Evolutionary conservation across 306 rosid genomes (phyloP).

Genomic region (Fragaria vesca): DNA sequence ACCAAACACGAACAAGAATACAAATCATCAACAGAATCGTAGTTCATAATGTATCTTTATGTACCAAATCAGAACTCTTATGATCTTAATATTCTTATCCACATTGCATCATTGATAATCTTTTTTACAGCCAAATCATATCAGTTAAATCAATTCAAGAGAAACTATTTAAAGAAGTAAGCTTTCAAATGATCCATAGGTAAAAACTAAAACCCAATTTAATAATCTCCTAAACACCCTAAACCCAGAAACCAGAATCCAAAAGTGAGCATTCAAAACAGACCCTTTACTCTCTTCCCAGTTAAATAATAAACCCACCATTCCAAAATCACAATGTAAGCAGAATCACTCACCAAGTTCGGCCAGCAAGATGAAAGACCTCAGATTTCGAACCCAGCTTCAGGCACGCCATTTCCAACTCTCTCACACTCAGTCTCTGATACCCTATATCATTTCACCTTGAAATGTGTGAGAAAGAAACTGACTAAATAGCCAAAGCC

Average conservation of each 20-base stretch:
- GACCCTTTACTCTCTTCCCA: conserved; percentile 5
- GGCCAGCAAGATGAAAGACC: conserved; percentile 59
- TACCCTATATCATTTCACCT: conserved; percentile 17
- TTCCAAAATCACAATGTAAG: conserved; percentile 1
- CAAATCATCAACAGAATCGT: background rate
- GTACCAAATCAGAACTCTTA: background rate
- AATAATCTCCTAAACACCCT: background rate
- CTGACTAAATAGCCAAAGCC: background rate
- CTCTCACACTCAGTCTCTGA: background rate
- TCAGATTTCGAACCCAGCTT: conserved; percentile 86
- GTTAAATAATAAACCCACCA: background rate
- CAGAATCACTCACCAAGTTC: conserved; percentile 50
- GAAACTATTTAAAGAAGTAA: background rate
- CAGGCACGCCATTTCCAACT: conserved; percentile 54
- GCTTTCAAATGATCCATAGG: background rate
- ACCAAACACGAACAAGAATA: background rate
- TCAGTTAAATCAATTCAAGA: background rate
- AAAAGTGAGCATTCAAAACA: background rate
- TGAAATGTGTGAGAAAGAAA: background rate
- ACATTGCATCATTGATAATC: background rate
- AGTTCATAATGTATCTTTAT: background rate
- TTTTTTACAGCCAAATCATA: background rate
- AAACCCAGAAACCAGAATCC: background rate
- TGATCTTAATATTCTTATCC: background rate
- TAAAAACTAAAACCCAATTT: background rate